phyloP scores from a whole-genome alignment of 139 green algal species.

The Pseudopediastrum boryanum region DNA sequence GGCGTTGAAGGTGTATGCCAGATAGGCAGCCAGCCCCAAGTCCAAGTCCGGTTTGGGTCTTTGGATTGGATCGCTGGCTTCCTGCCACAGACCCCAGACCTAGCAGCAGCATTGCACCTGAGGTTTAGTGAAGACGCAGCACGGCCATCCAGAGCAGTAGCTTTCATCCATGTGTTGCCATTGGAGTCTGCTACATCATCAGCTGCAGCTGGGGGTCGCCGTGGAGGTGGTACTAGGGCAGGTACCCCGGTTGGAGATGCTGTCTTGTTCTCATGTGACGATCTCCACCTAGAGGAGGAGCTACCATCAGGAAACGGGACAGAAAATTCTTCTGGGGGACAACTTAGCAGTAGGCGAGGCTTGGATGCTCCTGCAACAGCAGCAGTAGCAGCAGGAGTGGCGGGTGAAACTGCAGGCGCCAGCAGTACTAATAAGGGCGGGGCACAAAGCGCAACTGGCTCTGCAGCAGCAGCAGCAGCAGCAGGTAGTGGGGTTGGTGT shows the following conservation, averaged over 20 bases:
- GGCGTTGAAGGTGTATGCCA: slow-evolving; percentile 56
- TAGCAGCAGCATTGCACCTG: not conserved
- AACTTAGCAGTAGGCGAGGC: too few species aligned
- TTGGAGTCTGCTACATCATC: not conserved
- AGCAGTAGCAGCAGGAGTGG: slow-evolving; percentile 18
- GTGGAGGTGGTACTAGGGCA: too few species aligned
- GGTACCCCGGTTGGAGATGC: too few species aligned
- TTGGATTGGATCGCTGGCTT: slow-evolving; percentile 53
- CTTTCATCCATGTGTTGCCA: slow-evolving; percentile 1
- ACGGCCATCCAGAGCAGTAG: slow-evolving; percentile 18
- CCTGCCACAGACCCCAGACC: not conserved
- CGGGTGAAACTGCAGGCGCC: not conserved
- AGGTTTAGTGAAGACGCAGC: slow-evolving; percentile 24
- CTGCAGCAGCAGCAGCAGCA: slow-evolving; percentile 21
- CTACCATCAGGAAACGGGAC: too few species aligned
- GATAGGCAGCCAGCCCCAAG: not conserved
- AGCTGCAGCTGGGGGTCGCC: too few species aligned
- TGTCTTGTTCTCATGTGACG: too few species aligned
- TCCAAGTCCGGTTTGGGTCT: slow-evolving; percentile 62
- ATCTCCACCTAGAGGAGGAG: too few species aligned
- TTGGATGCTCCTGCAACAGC: too few species aligned
- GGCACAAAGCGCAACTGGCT: not conserved
- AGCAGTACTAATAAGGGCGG: not conserved
- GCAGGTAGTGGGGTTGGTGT: not conserved
- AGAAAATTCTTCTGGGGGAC: too few species aligned